phyloP scores from a whole-genome alignment of 2,329 filamentous ascomycete species.

The Fusarium praegraminearum region DNA sequence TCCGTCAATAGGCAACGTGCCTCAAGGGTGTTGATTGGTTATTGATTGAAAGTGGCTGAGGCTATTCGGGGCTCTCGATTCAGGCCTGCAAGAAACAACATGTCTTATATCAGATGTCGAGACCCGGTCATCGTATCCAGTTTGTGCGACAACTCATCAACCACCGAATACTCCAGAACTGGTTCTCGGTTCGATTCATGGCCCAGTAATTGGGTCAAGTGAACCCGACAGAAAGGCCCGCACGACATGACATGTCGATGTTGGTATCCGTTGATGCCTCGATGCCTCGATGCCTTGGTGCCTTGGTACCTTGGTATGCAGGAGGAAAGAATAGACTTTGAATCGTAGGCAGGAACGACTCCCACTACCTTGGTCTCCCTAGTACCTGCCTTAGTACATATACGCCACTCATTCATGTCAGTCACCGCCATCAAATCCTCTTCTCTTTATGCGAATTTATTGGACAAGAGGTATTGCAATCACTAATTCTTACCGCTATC shows the following conservation, averaged over 20 bases:
- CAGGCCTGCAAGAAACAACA: conserved; percentile 20
- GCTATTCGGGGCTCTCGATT: conserved; percentile 27
- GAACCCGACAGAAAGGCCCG: conserved; percentile 3
- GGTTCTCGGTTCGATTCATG: not conserved
- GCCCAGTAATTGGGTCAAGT: not conserved
- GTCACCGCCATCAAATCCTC: too few relatives aligned
- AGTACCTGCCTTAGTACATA: too few relatives aligned
- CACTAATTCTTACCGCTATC: not conserved
- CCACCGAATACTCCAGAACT: not conserved
- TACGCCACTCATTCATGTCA: too few relatives aligned
- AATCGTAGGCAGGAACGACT: too few relatives aligned
- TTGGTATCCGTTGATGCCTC: conserved; percentile 5
- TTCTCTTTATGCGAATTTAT: not conserved
- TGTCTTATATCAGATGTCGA: conserved; percentile 19
- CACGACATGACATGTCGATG: conserved; percentile 7
- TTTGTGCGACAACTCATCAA: conserved; percentile 27
- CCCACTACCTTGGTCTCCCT: too few relatives aligned
- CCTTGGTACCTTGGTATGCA: too few relatives aligned
- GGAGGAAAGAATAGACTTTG: too few relatives aligned
- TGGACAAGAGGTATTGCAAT: not conserved
- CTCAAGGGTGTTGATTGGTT: conserved; percentile 22
- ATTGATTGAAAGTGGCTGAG: conserved; percentile 17
- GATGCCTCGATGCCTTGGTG: too few relatives aligned
- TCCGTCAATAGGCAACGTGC: conserved; percentile 18
- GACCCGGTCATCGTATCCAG: conserved; percentile 25